phyloP scores from a whole-genome alignment of 306 rosid species.

The Abrus pulchellus region DNA sequence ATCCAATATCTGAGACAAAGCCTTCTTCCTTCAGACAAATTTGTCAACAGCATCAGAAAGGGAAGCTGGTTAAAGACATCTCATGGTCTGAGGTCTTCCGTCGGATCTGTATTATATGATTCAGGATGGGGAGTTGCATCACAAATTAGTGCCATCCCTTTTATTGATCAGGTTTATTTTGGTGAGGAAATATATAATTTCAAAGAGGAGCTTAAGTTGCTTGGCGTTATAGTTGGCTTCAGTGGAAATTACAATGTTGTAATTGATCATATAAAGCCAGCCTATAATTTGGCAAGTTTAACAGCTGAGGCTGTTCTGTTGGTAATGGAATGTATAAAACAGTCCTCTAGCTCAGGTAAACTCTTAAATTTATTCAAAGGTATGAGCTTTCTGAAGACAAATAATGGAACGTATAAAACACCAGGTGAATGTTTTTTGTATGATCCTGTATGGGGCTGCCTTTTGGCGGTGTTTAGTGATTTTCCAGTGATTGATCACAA shows the following conservation, averaged over 20 bases:
- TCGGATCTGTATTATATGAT: slow-evolving; percentile 63
- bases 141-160: slow-evolving; percentile 70
- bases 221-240: slow-evolving; percentile 65
- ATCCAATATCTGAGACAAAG: slow-evolving; percentile 55
- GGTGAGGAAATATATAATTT: slow-evolving; percentile 62
- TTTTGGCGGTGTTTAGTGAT: slow-evolving; percentile 60
- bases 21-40: slow-evolving; percentile 41
- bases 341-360: background rate
- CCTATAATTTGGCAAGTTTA: slow-evolving; percentile 49
- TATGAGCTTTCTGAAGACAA: slow-evolving; percentile 64
- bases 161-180: slow-evolving; percentile 58
- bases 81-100: slow-evolving; percentile 65
- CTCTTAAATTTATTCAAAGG: slow-evolving; percentile 45
- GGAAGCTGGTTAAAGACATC: slow-evolving; percentile 69
- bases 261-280: slow-evolving; percentile 57
- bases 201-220: slow-evolving; percentile 66
- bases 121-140: slow-evolving; percentile 63
- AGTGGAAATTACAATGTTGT: slow-evolving; percentile 50
- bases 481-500: slow-evolving; percentile 60
- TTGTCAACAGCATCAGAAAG: slow-evolving; percentile 53
- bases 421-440: slow-evolving; percentile 63
- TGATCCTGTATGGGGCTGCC: slow-evolving; percentile 68
- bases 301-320: slow-evolving; percentile 57
- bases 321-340: slow-evolving; percentile 47
- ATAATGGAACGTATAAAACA: slow-evolving; percentile 52